Evolutionary conservation across 306 rosid species (phyloP).

Genomic region (Rosa persica): DNA sequence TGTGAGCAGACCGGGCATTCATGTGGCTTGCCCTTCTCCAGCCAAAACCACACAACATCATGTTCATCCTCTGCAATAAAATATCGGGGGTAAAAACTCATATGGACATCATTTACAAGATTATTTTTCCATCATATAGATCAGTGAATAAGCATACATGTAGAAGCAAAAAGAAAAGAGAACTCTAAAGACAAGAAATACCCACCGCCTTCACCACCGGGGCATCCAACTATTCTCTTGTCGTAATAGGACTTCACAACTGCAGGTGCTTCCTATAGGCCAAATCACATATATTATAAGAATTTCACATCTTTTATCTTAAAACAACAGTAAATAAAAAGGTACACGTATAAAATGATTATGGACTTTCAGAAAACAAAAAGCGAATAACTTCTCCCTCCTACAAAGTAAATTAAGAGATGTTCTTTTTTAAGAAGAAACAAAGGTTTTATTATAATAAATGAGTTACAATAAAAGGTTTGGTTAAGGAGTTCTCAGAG

Average conservation of each 20-base stretch:
- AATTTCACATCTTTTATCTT: not conserved
- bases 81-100: constrained; percentile 23
- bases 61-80: constrained; percentile 87
- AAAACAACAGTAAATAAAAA: not conserved
- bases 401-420: not conserved
- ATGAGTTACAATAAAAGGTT: not conserved
- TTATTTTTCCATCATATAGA: not conserved
- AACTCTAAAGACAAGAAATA: constrained; percentile 25
- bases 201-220: constrained; percentile 96
- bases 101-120: not conserved
- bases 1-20: constrained; percentile 96
- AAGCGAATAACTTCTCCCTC: not conserved
- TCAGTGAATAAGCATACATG: constrained; percentile 13
- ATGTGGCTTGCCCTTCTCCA: constrained; percentile 80
- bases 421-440: not conserved
- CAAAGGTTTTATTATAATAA: not conserved
- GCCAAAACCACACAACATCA: constrained; percentile 99
- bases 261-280: constrained; percentile 74
- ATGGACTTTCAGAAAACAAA: not conserved
- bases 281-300: constrained; percentile 9
- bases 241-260: constrained; percentile 74
- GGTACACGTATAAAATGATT: constrained; percentile 12
- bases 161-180: not conserved
- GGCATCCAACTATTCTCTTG: constrained; percentile 94
- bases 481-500: not conserved